Evolutionary conservation across 2,329 filamentous ascomycete genomes (phyloP), one percentile per base, ranked within the genome.

Genomic region (Fusarium continuum): DNA sequence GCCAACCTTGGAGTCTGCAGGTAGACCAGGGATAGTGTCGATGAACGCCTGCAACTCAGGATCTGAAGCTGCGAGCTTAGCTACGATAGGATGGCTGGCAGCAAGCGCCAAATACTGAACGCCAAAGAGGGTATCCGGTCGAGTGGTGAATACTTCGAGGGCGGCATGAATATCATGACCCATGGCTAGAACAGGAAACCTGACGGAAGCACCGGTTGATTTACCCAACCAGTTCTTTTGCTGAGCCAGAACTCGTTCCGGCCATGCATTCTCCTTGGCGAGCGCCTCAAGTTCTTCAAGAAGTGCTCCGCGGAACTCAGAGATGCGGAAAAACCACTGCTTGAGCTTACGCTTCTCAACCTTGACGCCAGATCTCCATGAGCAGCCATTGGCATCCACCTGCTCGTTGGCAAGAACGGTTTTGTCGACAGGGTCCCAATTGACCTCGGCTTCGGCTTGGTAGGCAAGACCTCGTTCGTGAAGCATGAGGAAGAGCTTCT

Each of bases 341-440:
- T 91, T 92, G 41, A 96, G 80, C 67, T 86, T 85, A 56, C 86
- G 81, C 77, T 93, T 91, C 76, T 95, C 90, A 16, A 96, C 92
- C 73, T 90, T 88, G 44, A 91, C 92, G 9, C 92, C 92, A 2
- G 91, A 95, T 53, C 92, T 86, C 93, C 93, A 97, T 3, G 92
- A 96, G 68, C 82, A 86, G 26, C 93, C 93, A 71, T 92, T 89
- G 44, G 90, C 84, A 73, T 96, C 91, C n/a, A 96, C 92, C 77
- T 97, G 93, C 76, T 97, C 93, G 73, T 97, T 97, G 10, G 93
- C 93, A 56, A 97, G 81, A 14, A 97, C 93, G 0, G 93, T 97
- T 73, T 91, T 89, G 73, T 97, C 93, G 23, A 96, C 84, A 2
- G 93, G 93, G 67, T 96, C 93, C 78, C 91, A 97, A 76, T 97